phyloP scores from a whole-genome alignment of 768 basidiomycete genomes.

The Dictyophora rubrovolvata region DNA sequence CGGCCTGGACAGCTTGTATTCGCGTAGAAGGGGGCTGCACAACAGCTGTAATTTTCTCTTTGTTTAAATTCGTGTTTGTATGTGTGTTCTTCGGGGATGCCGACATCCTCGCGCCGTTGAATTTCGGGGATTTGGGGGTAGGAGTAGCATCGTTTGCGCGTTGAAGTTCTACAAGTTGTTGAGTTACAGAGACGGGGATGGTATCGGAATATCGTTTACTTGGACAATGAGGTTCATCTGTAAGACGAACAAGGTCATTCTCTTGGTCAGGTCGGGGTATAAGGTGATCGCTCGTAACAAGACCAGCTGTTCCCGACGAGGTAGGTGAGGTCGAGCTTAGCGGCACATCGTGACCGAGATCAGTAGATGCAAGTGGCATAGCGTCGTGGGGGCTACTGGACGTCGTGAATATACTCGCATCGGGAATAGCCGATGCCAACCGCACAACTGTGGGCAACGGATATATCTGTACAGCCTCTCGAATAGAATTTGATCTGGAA shows the following conservation, averaged over 20 bases:
- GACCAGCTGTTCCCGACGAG: too few species aligned
- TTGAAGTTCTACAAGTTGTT: not conserved
- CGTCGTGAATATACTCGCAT: not conserved
- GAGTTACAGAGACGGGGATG: not conserved
- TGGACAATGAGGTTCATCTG: too few species aligned
- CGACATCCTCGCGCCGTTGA: not conserved
- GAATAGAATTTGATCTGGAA: not conserved
- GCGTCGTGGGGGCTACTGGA: too few species aligned
- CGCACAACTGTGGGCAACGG: not conserved
- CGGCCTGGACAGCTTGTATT: not conserved
- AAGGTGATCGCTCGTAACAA: too few species aligned
- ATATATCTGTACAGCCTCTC: not conserved
- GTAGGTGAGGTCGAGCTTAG: too few species aligned
- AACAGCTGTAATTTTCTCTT: not conserved
- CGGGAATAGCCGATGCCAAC: too few species aligned
- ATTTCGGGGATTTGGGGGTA: not conserved
- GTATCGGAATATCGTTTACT: not conserved
- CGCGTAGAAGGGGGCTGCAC: not conserved
- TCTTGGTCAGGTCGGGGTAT: too few species aligned
- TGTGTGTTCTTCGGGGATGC: not conserved
- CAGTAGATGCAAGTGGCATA: too few species aligned
- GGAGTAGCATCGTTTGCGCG: not conserved
- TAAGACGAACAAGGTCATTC: too few species aligned
- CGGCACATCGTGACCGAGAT: too few species aligned
- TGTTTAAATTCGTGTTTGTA: not conserved